These are phyloP conservation scores for Handroanthus guayacan DNA, from an alignment of 257 asterid genomes.

Conservation along the genomic window DNA sequence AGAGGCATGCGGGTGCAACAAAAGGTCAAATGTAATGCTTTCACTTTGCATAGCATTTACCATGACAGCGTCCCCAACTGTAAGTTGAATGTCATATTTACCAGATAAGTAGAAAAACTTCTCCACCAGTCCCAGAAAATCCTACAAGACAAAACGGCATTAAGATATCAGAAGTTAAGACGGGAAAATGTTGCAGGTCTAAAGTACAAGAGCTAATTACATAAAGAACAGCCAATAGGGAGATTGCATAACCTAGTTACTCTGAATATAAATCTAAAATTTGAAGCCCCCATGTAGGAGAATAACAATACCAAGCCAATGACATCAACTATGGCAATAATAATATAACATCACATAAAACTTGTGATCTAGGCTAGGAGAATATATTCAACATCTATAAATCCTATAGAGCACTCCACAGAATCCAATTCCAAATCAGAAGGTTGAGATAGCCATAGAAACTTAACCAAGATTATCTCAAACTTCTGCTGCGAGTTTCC, in stretches of 20 bases:
- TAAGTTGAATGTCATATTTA: constrained; percentile 80
- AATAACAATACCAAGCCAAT: constrained; percentile 13
- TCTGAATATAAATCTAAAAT: constrained; percentile 12
- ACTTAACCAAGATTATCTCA: constrained; percentile 79
- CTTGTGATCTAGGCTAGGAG: constrained; percentile 11
- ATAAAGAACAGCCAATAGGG: constrained; percentile 6
- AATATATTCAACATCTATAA: too few species aligned
- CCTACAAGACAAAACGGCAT: constrained; percentile 63
- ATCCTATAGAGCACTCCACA: constrained; percentile 15
- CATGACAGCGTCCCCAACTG: constrained; percentile 92
- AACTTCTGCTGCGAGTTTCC: constrained; percentile 71
- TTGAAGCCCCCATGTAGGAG: background rate
- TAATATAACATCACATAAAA: constrained; percentile 11
- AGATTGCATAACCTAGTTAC: background rate
- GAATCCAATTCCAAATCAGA: constrained; percentile 9
- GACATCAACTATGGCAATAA: constrained; percentile 3
- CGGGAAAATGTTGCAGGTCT: background rate
- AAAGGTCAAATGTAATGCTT: constrained; percentile 27
- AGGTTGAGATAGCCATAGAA: constrained; percentile 34
- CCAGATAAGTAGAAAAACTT: constrained; percentile 90
- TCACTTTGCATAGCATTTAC: constrained; percentile 49
- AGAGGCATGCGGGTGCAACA: background rate
- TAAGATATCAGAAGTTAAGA: constrained; percentile 28
- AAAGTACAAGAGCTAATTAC: constrained; percentile 17
- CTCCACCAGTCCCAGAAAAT: constrained; percentile 96